phyloP scores from a whole-genome alignment of 768 basidiomycete genomes.

The Rhizopogon roseolus region DNA sequence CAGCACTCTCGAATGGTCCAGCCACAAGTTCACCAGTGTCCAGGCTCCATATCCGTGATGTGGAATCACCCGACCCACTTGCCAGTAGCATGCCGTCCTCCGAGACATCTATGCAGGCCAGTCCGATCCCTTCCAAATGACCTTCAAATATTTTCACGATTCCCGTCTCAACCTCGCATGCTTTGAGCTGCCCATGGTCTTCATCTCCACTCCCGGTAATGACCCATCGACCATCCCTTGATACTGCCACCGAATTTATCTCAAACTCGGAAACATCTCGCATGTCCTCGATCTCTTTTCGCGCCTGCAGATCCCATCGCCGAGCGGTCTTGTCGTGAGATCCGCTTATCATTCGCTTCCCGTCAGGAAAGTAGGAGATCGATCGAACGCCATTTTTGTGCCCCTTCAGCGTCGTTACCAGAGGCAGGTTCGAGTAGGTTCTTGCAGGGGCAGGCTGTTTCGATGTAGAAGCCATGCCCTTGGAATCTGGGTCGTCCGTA shows the following conservation, averaged over 20 bases:
- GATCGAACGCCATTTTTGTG: neutral
- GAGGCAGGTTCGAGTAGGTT: no score
- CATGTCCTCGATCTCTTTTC: neutral
- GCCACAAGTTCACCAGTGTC: no score
- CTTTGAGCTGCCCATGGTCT: neutral
- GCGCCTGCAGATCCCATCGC: neutral
- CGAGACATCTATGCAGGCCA: no score
- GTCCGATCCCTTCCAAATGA: no score
- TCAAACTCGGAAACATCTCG: neutral
- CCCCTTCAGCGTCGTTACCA: neutral
- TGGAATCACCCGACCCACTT: no score
- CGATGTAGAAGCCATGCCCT: neutral
- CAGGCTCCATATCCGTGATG: no score
- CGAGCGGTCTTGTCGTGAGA: neutral
- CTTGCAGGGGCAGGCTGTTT: neutral
- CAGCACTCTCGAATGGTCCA: no score
- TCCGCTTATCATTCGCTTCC: neutral
- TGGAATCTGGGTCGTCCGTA: no score
- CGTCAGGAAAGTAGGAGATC: neutral
- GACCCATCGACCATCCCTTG: neutral
- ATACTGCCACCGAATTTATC: neutral
- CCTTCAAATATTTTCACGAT: no score
- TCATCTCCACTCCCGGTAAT: neutral
- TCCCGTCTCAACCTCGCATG: neutral
- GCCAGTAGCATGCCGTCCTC: no score